Evolutionary conservation across 192 early-diverging fungal genomes (phyloP).

Genomic region (Fimicolochytrium jonesii): DNA sequence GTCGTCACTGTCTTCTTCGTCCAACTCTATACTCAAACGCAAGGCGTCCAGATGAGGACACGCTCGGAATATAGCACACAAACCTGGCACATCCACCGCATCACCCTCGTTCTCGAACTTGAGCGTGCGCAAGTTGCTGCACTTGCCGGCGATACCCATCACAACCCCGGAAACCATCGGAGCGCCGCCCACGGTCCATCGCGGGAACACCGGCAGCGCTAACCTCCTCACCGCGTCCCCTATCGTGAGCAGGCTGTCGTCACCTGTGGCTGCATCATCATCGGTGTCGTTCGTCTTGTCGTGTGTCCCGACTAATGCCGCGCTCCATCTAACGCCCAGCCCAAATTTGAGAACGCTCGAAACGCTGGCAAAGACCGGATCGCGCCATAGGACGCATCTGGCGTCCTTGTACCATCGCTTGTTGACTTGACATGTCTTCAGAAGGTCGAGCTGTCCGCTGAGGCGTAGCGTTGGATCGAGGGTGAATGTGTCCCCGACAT

Average conservation of each 20-base stretch:
- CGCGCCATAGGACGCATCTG: neutral
- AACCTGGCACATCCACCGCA: neutral
- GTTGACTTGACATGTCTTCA: neutral
- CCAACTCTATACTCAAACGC: neutral
- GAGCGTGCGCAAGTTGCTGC: neutral
- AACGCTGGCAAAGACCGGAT: neutral
- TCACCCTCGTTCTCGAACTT: neutral
- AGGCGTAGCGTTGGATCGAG: too few relatives aligned
- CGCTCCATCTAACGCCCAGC: neutral
- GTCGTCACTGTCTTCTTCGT: neutral
- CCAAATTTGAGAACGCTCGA: neutral
- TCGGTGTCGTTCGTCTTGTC: too few relatives aligned
- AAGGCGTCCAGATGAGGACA: conserved; percentile 2
- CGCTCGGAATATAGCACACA: neutral
- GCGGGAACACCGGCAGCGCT: neutral
- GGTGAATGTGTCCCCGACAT: too few relatives aligned
- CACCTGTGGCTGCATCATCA: too few relatives aligned
- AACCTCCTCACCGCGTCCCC: neutral
- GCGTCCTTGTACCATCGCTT: neutral
- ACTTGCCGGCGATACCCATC: neutral
- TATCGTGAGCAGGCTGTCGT: too few relatives aligned
- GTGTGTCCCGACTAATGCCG: neutral
- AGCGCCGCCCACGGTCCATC: conserved; percentile 6
- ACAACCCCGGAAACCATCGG: neutral
- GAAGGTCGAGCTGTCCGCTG: neutral